These are phyloP conservation scores for Hymenoscyphus occultus DNA, from an alignment of 2,329 filamentous ascomycete species.

Conservation along the genomic window DNA sequence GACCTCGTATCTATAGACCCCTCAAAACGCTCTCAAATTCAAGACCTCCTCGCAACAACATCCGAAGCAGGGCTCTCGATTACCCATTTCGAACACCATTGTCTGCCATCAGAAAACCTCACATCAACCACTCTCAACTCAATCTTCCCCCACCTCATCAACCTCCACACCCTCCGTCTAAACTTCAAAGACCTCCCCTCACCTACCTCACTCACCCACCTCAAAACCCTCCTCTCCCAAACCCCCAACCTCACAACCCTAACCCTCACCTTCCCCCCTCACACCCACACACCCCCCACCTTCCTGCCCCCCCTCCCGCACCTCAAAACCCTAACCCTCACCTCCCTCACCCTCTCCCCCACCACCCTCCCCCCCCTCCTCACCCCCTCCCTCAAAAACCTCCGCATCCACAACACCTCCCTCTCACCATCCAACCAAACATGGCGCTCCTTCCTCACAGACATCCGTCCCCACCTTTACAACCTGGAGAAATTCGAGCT, in stretches of 20 bases:
- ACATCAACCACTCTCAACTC: background rate
- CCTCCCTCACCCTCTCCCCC: too few species aligned
- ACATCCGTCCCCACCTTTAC: slow-evolving; percentile 4
- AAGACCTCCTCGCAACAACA: background rate
- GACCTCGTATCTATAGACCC: background rate
- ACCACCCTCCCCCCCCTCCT: background rate
- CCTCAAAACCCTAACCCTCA: too few species aligned
- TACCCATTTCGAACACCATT: background rate
- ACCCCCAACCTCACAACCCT: background rate
- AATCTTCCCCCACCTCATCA: background rate
- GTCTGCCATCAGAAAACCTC: background rate
- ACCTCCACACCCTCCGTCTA: background rate
- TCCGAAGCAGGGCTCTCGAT: background rate
- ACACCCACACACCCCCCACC: too few species aligned
- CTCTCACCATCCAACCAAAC: slow-evolving; percentile 8
- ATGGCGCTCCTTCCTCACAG: slow-evolving; percentile 15
- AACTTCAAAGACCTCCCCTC: background rate
- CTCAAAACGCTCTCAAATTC: background rate
- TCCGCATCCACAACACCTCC: slow-evolving; percentile 10
- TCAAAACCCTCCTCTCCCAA: background rate
- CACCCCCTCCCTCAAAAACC: background rate
- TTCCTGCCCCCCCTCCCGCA: background rate
- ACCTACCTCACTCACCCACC: background rate
- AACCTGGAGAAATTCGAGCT: slow-evolving; percentile 22
- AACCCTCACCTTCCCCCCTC: background rate